phyloP scores from a whole-genome alignment of 2,329 filamentous ascomycete species.

The Neopestalotiopsis clavispora region DNA sequence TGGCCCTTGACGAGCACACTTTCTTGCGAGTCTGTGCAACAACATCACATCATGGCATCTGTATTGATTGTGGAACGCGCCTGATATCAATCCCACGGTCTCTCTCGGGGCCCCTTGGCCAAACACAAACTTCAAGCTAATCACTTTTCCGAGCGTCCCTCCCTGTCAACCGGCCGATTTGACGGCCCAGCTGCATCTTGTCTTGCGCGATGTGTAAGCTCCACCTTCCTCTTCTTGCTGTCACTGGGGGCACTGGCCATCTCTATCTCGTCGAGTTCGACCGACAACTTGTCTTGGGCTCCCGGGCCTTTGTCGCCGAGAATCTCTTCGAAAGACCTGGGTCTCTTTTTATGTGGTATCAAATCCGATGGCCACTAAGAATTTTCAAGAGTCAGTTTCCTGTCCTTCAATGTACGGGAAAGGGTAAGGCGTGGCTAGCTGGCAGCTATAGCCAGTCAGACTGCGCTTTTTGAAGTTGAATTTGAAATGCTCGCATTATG shows the following conservation, averaged over 20 bases:
- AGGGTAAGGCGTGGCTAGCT: no score
- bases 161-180: background rate
- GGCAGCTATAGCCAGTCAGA: no score
- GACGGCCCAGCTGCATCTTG: background rate
- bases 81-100: background rate
- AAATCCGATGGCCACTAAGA: conserved; percentile 20
- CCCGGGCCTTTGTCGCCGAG: conserved; percentile 29
- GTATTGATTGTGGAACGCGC: background rate
- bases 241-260: background rate
- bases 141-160: background rate
- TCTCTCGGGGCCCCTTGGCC: background rate
- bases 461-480: no score
- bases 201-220: background rate
- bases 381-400: background rate
- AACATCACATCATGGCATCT: no score
- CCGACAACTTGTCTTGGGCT: conserved; percentile 33
- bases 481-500: no score
- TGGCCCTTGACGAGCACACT: no score
- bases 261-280: conserved; percentile 32
- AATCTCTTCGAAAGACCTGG: conserved; percentile 27
- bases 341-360: conserved; percentile 27
- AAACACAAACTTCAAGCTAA: background rate
- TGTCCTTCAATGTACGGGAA: no score
- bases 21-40: no score
- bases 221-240: conserved; percentile 7